phyloP scores from a whole-genome alignment of 805 yeast genomes.

The Teunomyces cretensis region DNA sequence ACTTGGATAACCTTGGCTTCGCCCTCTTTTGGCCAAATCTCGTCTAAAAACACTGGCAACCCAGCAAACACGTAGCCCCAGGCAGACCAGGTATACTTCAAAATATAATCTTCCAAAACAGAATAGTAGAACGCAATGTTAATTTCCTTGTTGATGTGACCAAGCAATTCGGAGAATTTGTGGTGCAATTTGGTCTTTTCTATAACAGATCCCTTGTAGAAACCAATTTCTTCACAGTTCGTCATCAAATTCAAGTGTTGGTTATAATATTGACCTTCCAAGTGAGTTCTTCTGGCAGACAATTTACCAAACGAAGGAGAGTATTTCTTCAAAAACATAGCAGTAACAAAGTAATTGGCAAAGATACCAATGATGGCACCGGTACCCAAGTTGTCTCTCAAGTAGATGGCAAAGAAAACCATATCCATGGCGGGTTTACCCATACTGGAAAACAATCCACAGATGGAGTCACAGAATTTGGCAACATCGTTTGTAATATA shows the following conservation, averaged over 20 bases:
- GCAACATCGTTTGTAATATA: constrained; percentile 84
- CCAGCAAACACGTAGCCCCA: constrained; percentile 91
- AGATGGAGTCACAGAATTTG: constrained; percentile 75
- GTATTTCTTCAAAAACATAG: constrained; percentile 63
- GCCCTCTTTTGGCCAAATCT: constrained; percentile 26
- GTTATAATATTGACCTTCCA: constrained; percentile 88
- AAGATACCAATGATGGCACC: constrained; percentile 83
- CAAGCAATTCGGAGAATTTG: constrained; percentile 55
- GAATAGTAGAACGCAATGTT: constrained; percentile 65
- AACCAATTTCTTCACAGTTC: constrained; percentile 91
- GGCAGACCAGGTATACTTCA: constrained; percentile 93
- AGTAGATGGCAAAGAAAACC: constrained; percentile 77
- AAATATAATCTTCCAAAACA: constrained; percentile 77
- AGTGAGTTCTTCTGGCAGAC: constrained; percentile 66
- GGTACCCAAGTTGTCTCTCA: constrained; percentile 82
- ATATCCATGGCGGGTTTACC: constrained; percentile 92
- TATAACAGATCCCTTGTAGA: constrained; percentile 82
- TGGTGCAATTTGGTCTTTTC: constrained; percentile 67
- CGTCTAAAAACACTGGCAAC: constrained; percentile 76
- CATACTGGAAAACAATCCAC: constrained; percentile 80
- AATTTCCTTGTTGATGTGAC: constrained; percentile 55
- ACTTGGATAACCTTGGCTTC: constrained; percentile 17
- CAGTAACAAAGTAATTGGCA: constrained; percentile 77
- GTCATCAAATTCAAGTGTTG: constrained; percentile 82
- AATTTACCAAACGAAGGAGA: constrained; percentile 86